Conservation (phyloP, 495 filamentous ascomycete genomes). For the Daldinia childiae region DNA sequence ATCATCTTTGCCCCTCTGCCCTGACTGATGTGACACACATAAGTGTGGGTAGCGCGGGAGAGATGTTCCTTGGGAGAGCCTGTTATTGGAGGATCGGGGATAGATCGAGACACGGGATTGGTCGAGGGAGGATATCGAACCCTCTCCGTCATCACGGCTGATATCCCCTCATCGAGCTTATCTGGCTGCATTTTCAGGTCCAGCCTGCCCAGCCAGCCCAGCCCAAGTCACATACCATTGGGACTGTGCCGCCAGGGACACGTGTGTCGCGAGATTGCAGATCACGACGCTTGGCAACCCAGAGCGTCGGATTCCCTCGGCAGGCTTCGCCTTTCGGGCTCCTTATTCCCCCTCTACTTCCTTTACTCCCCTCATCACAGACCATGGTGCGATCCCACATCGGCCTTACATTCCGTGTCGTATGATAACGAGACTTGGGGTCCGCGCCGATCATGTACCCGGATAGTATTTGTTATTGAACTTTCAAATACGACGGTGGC, state of each 20-base stretch:
- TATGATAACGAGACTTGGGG: conserved; percentile 38
- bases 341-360: neutral
- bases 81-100: conserved; percentile 37
- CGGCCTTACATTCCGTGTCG: conserved; percentile 29
- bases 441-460: conserved; percentile 38
- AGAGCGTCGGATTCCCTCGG: conserved; percentile 44
- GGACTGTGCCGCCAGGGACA: conserved; percentile 40
- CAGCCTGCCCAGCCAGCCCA: conserved; percentile 2
- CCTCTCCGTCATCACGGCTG: conserved; percentile 33
- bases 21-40: conserved; percentile 40
- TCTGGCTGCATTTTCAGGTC: conserved; percentile 35
- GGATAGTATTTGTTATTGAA: conserved; percentile 28
- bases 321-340: conserved; percentile 33
- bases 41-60: conserved; percentile 21
- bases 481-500: conserved; percentile 36
- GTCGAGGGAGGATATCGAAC: conserved; percentile 13
- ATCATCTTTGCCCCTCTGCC: conserved; percentile 37
- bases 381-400: conserved; percentile 35
- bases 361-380: conserved; percentile 1
- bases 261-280: conserved; percentile 45
- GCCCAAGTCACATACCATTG: conserved; percentile 33
- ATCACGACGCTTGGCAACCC: conserved; percentile 41
- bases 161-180: conserved; percentile 37
- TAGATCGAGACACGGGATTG: conserved; percentile 37
- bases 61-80: conserved; percentile 33